Conservation (phyloP, 2,329 filamentous ascomycete genomes). For the Daldinia sp. region DNA sequence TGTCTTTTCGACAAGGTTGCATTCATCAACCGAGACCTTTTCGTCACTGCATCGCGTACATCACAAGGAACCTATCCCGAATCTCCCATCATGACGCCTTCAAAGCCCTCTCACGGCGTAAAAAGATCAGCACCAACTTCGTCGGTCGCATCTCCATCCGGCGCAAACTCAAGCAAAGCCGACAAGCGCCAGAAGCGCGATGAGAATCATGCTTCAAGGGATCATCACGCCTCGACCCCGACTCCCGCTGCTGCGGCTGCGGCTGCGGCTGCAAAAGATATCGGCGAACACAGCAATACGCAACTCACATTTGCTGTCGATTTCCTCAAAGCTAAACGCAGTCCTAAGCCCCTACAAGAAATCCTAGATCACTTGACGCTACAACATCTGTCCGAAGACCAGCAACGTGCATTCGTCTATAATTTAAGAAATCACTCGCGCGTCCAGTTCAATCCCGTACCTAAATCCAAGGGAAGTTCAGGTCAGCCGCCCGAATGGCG, state of each 20-base stretch:
- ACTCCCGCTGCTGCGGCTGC: constrained; percentile 49
- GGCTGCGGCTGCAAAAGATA: constrained; percentile 69
- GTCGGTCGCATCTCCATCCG: constrained; percentile 64
- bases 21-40: constrained; percentile 6
- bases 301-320: constrained; percentile 88
- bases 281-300: constrained; percentile 82
- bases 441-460: constrained; percentile 64
- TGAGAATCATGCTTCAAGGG: constrained; percentile 27
- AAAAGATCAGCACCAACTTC: constrained; percentile 63
- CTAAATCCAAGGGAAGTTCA: constrained; percentile 61
- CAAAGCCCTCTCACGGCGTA: constrained; percentile 63
- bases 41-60: background rate
- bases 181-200: constrained; percentile 70
- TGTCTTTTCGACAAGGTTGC: constrained; percentile 31
- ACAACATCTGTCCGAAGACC: constrained; percentile 65
- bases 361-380: constrained; percentile 84
- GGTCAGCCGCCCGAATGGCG: constrained; percentile 67
- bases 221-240: constrained; percentile 39
- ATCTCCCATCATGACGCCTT: constrained; percentile 65
- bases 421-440: constrained; percentile 72
- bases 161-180: constrained; percentile 56
- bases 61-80: background rate
- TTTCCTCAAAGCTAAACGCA: constrained; percentile 76
- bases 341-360: constrained; percentile 74
- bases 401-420: constrained; percentile 70